Base-by-base conservation (phyloP, 2,329 filamentous ascomycete species). In the Acrocalymma vagum region DNA sequence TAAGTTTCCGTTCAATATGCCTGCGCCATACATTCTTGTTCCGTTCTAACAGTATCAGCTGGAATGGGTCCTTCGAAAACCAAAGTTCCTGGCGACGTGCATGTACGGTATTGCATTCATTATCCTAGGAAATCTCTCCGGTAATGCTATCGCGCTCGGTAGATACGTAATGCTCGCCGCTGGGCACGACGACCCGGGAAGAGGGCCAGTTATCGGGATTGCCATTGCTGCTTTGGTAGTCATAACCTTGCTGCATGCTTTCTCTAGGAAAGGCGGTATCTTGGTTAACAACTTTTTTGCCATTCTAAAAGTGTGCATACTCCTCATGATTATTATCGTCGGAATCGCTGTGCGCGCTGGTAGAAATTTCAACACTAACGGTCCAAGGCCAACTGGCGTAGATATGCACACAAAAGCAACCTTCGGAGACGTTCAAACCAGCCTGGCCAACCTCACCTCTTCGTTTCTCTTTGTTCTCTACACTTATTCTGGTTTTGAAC, bases 271-370 rank as follows among this genome's bases (percentile, higher is more conserved):
- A 6, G 77, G 76, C 3, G 79, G 79, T 2, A 79, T 82, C 28
- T 55, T 67, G 15, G 52, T 81, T 16, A 79, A 78, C 55, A 81
- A 81, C 45, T 16, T 71, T n/a, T 64, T 82, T 21, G 78, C 78
- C 3, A 58, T 74, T 3, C 51, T 78, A 42, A 82, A 82, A 48
- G 58, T 80, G 3, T 51, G 65, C 29, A 72, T 80, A 2, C 68
- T 82, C 2, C 38, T 80, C 2, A 60, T 74, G 8, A 76, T 82
- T 31, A 63, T 74, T 27, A 66, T 74, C 7, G 56, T 70, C 14
- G 73, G 70, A 13, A 22, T 43, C 15, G 39, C 30, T 6, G 15
- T 48, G 22, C 25, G 33, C 22, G 6, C 15, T n/a, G n/a, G n/a
- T n/a, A n/a, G n/a, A n/a, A n/a, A n/a, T n/a, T n/a, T n/a, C n/a